Evolutionary conservation across 2,329 filamentous ascomycete genomes (phyloP).

Genomic region (Coniochaeta pulveracea): DNA sequence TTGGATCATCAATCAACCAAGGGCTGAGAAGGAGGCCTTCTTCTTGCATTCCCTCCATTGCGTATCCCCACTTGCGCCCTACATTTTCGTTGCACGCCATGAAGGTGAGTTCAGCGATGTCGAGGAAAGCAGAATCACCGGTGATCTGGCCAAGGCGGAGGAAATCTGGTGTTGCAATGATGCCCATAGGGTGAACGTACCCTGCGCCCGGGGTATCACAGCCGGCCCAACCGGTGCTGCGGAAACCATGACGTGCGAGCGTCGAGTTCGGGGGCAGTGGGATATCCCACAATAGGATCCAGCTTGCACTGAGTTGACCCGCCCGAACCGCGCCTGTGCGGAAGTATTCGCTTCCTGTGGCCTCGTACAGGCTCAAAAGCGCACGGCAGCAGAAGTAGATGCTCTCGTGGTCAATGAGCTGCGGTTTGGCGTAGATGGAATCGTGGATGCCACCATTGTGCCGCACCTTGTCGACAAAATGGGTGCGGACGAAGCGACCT

Average conservation of each 20-base stretch:
- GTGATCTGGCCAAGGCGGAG: background rate
- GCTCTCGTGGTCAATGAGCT: background rate
- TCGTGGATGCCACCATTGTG: background rate
- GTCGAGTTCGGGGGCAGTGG: background rate
- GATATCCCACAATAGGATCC: background rate
- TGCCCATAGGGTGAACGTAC: background rate
- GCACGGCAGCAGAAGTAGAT: conserved; percentile 1
- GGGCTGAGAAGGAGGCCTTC: background rate
- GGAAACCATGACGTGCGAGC: background rate
- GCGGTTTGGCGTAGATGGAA: background rate
- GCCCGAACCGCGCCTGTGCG: background rate
- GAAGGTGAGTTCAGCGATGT: background rate
- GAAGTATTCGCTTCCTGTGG: background rate
- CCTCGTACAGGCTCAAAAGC: background rate
- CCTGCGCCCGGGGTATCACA: background rate
- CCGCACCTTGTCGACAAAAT: background rate
- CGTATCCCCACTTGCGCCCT: background rate
- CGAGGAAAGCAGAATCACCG: background rate
- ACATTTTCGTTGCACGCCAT: background rate
- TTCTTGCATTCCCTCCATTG: background rate
- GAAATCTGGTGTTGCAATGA: background rate
- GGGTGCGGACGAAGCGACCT: background rate
- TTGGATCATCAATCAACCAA: background rate
- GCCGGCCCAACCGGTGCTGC: background rate
- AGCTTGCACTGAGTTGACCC: background rate